These are phyloP conservation scores for Heliamphora exappendiculata DNA, from an alignment of 148 eudicot species.

Conservation along the genomic window DNA sequence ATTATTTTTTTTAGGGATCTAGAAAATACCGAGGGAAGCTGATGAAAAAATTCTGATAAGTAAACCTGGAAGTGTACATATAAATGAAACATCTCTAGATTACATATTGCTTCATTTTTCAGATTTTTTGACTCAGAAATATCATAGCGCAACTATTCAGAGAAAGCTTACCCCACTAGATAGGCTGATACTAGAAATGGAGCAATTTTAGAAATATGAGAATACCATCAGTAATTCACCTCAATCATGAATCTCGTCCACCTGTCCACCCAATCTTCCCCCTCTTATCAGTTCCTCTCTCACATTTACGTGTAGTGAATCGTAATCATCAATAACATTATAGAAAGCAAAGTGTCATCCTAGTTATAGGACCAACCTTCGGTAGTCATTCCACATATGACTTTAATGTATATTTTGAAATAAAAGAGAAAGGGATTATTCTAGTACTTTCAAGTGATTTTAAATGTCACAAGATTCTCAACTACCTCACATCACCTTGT, in stretches of 20 bases:
- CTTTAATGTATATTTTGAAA: not conserved
- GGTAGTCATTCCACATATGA: not conserved
- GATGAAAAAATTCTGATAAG: not conserved
- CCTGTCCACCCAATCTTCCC: not conserved
- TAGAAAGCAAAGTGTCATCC: not conserved
- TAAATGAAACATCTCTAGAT: not conserved
- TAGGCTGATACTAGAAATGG: not conserved
- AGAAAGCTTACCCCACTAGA: not conserved
- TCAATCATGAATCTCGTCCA: not conserved
- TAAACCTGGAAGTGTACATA: not conserved
- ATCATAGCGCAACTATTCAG: not conserved
- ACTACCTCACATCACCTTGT: not conserved
- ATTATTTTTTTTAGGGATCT: not conserved
- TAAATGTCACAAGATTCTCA: not conserved
- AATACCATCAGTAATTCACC: not conserved
- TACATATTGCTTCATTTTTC: not conserved
- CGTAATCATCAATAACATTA: not conserved
- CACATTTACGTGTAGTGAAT: not conserved
- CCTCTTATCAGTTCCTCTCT: not conserved
- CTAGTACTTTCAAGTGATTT: not conserved
- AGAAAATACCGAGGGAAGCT: not conserved
- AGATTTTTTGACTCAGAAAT: not conserved
- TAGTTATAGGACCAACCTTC: not conserved
- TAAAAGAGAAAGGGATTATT: not conserved
- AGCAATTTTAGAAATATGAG: not conserved